A percentile compares a stretch with the other conserved stretches of the same genome.
Conservation (phyloP, 2,329 filamentous ascomycete species). For the Penicillium italicum region DNA sequence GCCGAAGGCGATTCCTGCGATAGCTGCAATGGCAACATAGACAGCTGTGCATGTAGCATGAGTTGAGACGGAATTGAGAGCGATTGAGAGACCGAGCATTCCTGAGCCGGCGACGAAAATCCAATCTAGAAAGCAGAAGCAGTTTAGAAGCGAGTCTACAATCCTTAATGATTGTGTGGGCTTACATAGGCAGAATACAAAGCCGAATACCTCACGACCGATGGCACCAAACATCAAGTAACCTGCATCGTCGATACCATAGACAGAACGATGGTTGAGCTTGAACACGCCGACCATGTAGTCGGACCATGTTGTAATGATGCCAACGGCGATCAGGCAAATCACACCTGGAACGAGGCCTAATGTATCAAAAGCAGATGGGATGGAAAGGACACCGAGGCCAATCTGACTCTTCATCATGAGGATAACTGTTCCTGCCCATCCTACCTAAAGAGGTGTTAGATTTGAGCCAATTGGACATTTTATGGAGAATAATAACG, state of each 20-base stretch:
- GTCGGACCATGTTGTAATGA: conserved; percentile 49
- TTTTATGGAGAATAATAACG: too few species aligned
- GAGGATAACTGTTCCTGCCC: conserved; percentile 43
- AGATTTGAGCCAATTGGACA: not conserved
- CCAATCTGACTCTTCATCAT: conserved; percentile 50
- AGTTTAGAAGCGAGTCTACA: not conserved
- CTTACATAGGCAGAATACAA: conserved; percentile 9
- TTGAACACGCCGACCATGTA: conserved; percentile 52
- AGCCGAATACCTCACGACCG: conserved; percentile 48
- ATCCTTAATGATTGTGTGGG: not conserved
- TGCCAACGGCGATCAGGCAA: conserved; percentile 39
- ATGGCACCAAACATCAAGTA: conserved; percentile 52
- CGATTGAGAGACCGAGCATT: conserved; percentile 44
- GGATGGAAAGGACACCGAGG: conserved; percentile 51
- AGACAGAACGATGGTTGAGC: conserved; percentile 52
- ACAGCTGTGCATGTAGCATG: conserved; percentile 32
- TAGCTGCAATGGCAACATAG: conserved; percentile 23
- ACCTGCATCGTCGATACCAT: conserved; percentile 57
- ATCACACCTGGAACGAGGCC: conserved; percentile 51
- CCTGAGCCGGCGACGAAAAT: conserved; percentile 42
- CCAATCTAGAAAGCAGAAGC: conserved; percentile 23
- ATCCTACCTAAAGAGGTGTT: conserved; percentile 35
- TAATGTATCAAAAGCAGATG: conserved; percentile 44
- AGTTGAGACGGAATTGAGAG: conserved; percentile 38
- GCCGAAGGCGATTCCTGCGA: conserved; percentile 21